phyloP scores from a whole-genome alignment of 371 early-diverging fungal genomes.

The Cokeromyces recurvatus region DNA sequence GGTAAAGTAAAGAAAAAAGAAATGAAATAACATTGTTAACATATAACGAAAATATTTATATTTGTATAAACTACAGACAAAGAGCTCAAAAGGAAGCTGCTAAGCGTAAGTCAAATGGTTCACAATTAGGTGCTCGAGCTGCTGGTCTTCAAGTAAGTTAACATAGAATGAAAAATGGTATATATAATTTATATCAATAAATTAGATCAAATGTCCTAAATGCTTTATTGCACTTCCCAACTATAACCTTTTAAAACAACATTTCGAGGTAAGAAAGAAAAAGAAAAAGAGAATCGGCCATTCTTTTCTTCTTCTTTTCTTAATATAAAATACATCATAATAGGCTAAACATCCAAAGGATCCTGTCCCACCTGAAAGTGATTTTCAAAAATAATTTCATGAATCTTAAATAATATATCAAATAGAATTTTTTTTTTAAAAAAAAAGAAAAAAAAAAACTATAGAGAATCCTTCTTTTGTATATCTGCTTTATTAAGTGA shows the following conservation, averaged over 20 bases:
- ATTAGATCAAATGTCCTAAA: conserved; percentile 40
- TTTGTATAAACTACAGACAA: too few relatives aligned
- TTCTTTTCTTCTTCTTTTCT: conserved; percentile 1
- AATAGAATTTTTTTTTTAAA: too few relatives aligned
- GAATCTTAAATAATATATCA: too few relatives aligned
- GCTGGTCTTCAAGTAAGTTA: conserved; percentile 50
- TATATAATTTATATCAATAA: too few relatives aligned
- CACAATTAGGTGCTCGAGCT: conserved; percentile 56
- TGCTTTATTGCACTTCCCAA: conserved; percentile 42
- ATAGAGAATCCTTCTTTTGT: too few relatives aligned
- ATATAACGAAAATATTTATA: too few relatives aligned
- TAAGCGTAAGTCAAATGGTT: conserved; percentile 32
- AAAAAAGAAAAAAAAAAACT: too few relatives aligned
- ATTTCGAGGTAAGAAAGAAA: conserved; percentile 48
- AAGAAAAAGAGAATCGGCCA: neutral
- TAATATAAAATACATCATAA: too few relatives aligned
- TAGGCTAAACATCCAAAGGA: conserved; percentile 62
- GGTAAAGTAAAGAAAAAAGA: conserved; percentile 22
- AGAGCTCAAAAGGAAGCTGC: conserved; percentile 57
- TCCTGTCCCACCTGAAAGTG: conserved; percentile 41
- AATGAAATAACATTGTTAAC: neutral
- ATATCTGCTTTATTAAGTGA: too few relatives aligned
- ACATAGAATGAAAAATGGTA: too few relatives aligned
- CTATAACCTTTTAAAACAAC: conserved; percentile 55
- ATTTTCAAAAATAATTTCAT: conserved; percentile 15